Evolutionary conservation across 495 filamentous ascomycete species (phyloP), one percentile per base, ranked within the genome.

Genomic region (Penicillium roqueforti): DNA sequence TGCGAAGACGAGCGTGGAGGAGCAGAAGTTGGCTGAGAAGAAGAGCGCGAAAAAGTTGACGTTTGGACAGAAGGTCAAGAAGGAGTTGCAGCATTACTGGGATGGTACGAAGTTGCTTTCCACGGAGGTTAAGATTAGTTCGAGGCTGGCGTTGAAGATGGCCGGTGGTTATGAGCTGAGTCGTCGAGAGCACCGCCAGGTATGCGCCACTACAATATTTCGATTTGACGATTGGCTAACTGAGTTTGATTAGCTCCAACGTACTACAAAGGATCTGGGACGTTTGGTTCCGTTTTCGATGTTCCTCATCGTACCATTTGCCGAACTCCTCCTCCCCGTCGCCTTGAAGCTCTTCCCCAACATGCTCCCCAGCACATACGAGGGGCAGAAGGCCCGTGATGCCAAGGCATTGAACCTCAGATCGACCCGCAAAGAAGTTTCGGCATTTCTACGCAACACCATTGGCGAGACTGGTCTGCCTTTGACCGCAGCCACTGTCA

Each of bases 31-130:
- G 9, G 70, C 68, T 18, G 82, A 82, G 51, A 89, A 92, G 68
- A 87, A 91, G 67, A 87, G 87, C 53, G 77, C 86, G 67, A 87
- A 87, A 74, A 95, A 93, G 60, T 74, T 95, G 74, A 95, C 95
- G 0, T 36, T 97, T 3, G 84, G 81, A 68, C 90, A 97, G 66
- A 95, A 91, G 76, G 80, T 97, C 61, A 97, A 95, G 79, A 88
- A 89, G 65, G 93, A 97, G 67, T 76, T 78, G 14, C 81, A 85
- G 55, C 93, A 99, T 69, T 99, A 97, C 75, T 97, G 93, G 93
- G 93, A 99, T 79, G 93, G 93, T 34, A 99, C 92, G n/a, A 99
- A 99, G 71, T 76, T 99, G 57, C 78, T 99, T 60, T 90, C 88
- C 22, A 87, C 88, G 1, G 93, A 99, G 72, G 87, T 97, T 53